Evolutionary conservation across 179 eudicot species (phyloP).

Genomic region (Amaranthus tricolor): DNA sequence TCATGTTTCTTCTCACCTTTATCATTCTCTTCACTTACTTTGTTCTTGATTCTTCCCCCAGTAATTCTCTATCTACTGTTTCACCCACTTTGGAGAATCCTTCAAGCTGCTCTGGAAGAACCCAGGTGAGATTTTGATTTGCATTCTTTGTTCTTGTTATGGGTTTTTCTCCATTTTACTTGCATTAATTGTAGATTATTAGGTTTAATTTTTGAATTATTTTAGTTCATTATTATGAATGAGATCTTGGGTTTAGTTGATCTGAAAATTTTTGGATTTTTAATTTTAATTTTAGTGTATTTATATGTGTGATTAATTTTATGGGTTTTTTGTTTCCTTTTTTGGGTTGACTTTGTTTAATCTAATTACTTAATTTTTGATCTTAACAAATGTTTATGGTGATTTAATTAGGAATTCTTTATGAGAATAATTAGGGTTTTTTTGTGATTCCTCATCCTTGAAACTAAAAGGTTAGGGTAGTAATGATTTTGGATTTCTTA

Average conservation of each 20-base stretch:
- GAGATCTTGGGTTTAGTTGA: neutral
- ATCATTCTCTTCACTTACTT: slow-evolving; percentile 38
- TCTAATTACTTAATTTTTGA: neutral
- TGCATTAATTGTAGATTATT: slow-evolving; percentile 1
- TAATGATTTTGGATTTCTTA: neutral
- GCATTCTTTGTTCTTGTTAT: neutral
- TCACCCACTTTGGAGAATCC: slow-evolving; percentile 12
- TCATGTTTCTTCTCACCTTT: slow-evolving; percentile 45
- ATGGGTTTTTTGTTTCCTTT: too few relatives aligned
- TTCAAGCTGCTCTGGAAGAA: slow-evolving; percentile 12
- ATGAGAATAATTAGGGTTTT: neutral
- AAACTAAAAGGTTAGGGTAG: neutral
- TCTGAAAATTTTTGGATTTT: neutral
- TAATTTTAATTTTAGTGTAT: neutral
- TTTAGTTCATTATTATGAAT: neutral
- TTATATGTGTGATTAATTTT: neutral
- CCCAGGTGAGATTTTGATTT: slow-evolving; percentile 26
- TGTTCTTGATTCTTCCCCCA: slow-evolving; percentile 27
- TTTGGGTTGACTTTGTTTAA: neutral
- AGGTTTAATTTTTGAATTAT: neutral
- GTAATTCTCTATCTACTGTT: slow-evolving; percentile 9
- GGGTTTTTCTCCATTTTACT: slow-evolving; percentile 3
- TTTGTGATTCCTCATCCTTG: neutral
- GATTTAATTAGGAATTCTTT: neutral
- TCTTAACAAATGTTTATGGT: too few relatives aligned